phyloP scores from a whole-genome alignment of 73 alveolate species.

The Paraurostyla sp. region DNA sequence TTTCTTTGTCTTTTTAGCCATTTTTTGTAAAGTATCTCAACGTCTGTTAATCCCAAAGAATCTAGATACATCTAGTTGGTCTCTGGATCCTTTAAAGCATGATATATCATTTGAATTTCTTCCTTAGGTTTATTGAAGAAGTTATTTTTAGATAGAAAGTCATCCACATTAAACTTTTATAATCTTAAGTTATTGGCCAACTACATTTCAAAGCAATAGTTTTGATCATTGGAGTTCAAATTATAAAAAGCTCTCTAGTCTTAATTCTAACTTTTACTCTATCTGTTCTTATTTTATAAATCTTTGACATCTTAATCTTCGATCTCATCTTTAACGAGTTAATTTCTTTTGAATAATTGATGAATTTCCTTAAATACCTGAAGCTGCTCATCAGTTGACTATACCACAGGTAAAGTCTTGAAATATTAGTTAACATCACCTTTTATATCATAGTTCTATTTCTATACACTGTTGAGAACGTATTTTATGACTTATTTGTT shows the following conservation, averaged over 20 bases:
- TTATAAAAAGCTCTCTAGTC: background rate
- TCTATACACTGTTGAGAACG: slow-evolving; percentile 23
- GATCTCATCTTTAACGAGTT: slow-evolving; percentile 1
- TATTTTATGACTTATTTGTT: slow-evolving; percentile 21
- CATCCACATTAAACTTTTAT: slow-evolving; percentile 27
- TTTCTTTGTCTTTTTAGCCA: slow-evolving; percentile 9
- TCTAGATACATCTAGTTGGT: slow-evolving; percentile 10
- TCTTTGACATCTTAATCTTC: background rate
- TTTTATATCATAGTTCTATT: slow-evolving; percentile 1
- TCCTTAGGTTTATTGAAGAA: slow-evolving; percentile 47
- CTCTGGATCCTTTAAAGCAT: slow-evolving; percentile 51
- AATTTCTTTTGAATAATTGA: slow-evolving; percentile 16
- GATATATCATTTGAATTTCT: slow-evolving; percentile 28
- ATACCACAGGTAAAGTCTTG: slow-evolving; percentile 33
- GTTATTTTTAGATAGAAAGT: slow-evolving; percentile 4
- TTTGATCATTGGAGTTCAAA: background rate
- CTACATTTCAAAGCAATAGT: slow-evolving; percentile 50
- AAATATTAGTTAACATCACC: slow-evolving; percentile 42
- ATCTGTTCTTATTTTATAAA: background rate
- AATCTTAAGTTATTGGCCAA: slow-evolving; percentile 35
- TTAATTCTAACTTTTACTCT: background rate
- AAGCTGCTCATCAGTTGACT: slow-evolving; percentile 36
- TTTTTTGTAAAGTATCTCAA: slow-evolving; percentile 23
- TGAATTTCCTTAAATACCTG: slow-evolving; percentile 12
- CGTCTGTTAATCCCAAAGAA: slow-evolving; percentile 45